A percentile compares a stretch with the other conserved stretches of the same genome.
These are phyloP conservation scores for Oryza glumipatula DNA, from an alignment of 176 grass and related monocot species.

Conservation along the genomic window DNA sequence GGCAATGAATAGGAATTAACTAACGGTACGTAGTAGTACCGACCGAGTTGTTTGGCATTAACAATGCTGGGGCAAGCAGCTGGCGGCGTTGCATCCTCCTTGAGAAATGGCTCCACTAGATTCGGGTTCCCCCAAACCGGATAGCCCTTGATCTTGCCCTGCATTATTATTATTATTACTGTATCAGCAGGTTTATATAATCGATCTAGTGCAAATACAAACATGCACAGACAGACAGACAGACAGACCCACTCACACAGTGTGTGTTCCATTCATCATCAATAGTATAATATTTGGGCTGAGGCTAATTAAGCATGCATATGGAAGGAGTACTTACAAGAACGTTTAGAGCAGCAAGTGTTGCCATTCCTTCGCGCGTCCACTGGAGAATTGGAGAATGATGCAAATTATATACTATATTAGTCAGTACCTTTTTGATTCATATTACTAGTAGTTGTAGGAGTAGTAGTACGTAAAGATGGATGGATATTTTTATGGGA, in stretches of 20 bases:
- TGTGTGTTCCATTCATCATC: no score
- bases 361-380: constrained; percentile 96
- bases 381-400: constrained; percentile 46
- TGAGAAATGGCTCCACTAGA: constrained; percentile 68
- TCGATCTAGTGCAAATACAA: no score
- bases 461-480: no score
- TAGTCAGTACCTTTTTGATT: no score
- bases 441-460: no score
- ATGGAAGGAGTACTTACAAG: constrained; percentile 54
- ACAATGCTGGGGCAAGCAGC: constrained; percentile 85
- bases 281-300: no score
- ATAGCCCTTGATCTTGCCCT: constrained; percentile 94
- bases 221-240: no score
- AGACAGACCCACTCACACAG: no score
- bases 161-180: not conserved
- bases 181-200: no score
- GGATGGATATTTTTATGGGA: no score
- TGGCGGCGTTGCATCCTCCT: constrained; percentile 60
- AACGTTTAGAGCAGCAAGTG: constrained; percentile 91
- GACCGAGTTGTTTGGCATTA: constrained; percentile 87
- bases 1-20: no score
- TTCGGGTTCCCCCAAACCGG: constrained; percentile 79
- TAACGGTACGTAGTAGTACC: not conserved
- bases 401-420: not conserved
- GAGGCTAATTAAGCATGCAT: no score